Conservation (phyloP, 805 yeast genomes). For the Hanseniaspora clermontiae region DNA sequence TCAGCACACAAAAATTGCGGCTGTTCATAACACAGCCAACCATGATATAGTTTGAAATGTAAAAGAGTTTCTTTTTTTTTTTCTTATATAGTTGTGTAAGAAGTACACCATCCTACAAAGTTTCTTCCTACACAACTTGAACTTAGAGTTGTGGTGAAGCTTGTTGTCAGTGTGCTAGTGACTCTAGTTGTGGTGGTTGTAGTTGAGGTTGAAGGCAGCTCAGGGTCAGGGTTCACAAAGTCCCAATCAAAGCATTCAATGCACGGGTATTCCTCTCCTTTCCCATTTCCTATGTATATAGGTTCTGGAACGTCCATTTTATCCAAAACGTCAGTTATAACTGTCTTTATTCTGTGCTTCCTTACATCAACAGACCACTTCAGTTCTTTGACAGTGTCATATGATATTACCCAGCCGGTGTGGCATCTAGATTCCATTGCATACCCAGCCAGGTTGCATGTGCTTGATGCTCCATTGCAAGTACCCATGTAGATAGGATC, state of each 20-base stretch:
- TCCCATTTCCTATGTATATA: conserved; percentile 30
- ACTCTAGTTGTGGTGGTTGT: conserved; percentile 17
- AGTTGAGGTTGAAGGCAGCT: conserved; percentile 28
- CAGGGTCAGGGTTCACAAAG: conserved; percentile 37
- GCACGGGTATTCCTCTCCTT: conserved; percentile 62
- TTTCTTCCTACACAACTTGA: conserved; percentile 27
- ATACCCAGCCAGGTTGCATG: conserved; percentile 85
- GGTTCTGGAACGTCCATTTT: conserved; percentile 51
- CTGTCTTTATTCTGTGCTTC: conserved; percentile 83
- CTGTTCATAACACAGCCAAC: too few species aligned
- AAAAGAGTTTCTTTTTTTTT: too few species aligned
- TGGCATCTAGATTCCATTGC: conserved; percentile 97
- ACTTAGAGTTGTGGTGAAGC: conserved; percentile 15
- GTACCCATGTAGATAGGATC: conserved; percentile 96
- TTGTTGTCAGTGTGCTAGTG: conserved; percentile 17
- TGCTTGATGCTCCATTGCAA: conserved; percentile 82
- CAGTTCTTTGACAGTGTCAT: conserved; percentile 75
- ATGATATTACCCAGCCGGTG: conserved; percentile 73
- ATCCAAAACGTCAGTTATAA: conserved; percentile 65
- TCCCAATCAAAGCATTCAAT: conserved; percentile 86
- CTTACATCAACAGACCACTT: conserved; percentile 86
- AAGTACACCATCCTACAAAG: conserved; percentile 28
- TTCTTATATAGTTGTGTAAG: conserved; percentile 16
- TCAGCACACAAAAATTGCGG: too few species aligned
- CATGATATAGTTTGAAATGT: too few species aligned